These are phyloP conservation scores for Trypanosoma scelopori DNA, from an alignment of 208 protist species.

Conservation along the genomic window DNA sequence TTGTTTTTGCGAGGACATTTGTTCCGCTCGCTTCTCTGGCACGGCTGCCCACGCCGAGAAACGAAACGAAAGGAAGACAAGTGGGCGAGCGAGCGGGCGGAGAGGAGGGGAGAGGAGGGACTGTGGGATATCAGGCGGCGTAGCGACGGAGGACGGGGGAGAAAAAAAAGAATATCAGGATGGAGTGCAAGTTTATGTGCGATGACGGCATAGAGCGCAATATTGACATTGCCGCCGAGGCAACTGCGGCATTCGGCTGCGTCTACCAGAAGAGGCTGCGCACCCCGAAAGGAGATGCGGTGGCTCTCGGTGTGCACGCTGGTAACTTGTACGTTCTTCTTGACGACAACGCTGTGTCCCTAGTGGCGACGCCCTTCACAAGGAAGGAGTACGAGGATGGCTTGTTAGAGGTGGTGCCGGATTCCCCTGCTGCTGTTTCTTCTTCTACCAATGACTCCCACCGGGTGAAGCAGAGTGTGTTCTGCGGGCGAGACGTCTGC, in stretches of 20 bases:
- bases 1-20: not conserved
- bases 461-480: slow-evolving; percentile 33
- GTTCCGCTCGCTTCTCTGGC: not conserved
- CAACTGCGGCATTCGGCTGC: slow-evolving; percentile 19
- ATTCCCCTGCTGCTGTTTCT: slow-evolving; percentile 1
- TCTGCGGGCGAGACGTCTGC: slow-evolving; percentile 22
- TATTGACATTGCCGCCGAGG: slow-evolving; percentile 22
- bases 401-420: slow-evolving; percentile 8
- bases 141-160: not conserved
- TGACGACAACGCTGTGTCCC: slow-evolving; percentile 6
- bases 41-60: not conserved
- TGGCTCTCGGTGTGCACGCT: slow-evolving; percentile 14
- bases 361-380: slow-evolving; percentile 26
- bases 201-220: slow-evolving; percentile 23
- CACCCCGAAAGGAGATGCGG: slow-evolving; percentile 20
- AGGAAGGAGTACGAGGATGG: slow-evolving; percentile 21
- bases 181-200: slow-evolving; percentile 33
- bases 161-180: not conserved
- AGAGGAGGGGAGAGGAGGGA: not conserved
- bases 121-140: too few species aligned
- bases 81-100: not conserved
- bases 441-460: slow-evolving; percentile 22
- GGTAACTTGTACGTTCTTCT: slow-evolving; percentile 32
- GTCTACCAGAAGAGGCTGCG: slow-evolving; percentile 23
- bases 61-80: not conserved